phyloP scores from a whole-genome alignment of 2,329 filamentous ascomycete genomes.

The Neurospora crassa region DNA sequence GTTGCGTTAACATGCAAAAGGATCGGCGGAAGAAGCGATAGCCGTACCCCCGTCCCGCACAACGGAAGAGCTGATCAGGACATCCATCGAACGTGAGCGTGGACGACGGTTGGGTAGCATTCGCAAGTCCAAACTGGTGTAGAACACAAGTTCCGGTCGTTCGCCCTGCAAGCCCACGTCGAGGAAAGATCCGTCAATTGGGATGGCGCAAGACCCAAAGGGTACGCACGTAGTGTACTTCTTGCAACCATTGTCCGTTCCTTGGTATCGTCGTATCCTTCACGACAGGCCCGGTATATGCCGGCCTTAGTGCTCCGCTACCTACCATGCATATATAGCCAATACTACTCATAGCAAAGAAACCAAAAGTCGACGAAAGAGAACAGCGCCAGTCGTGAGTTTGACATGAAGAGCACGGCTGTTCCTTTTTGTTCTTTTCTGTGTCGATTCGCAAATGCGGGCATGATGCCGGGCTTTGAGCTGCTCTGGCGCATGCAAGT shows the following conservation, averaged over 20 bases:
- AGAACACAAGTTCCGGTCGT: background rate
- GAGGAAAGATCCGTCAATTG: background rate
- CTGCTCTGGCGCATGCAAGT: conserved; percentile 10
- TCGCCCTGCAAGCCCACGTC: background rate
- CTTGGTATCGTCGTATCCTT: background rate
- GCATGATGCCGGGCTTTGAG: background rate
- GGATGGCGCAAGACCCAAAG: background rate
- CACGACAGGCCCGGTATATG: background rate
- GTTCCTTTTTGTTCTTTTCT: background rate
- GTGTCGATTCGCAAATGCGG: background rate
- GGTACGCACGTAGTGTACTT: background rate
- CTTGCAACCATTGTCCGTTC: background rate
- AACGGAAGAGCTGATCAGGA: background rate
- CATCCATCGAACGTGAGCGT: background rate
- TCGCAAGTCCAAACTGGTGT: background rate
- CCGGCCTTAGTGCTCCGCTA: background rate
- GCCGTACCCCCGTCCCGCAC: background rate
- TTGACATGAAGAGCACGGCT: background rate
- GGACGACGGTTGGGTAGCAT: background rate
- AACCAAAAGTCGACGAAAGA: background rate
- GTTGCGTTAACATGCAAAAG: background rate
- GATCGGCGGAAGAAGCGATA: background rate
- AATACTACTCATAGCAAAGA: background rate
- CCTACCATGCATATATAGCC: background rate
- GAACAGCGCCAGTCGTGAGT: background rate